Evolutionary conservation across 805 yeast species (phyloP), one percentile per base, ranked within the genome.

Genomic region (Starmerella tilneyi): DNA sequence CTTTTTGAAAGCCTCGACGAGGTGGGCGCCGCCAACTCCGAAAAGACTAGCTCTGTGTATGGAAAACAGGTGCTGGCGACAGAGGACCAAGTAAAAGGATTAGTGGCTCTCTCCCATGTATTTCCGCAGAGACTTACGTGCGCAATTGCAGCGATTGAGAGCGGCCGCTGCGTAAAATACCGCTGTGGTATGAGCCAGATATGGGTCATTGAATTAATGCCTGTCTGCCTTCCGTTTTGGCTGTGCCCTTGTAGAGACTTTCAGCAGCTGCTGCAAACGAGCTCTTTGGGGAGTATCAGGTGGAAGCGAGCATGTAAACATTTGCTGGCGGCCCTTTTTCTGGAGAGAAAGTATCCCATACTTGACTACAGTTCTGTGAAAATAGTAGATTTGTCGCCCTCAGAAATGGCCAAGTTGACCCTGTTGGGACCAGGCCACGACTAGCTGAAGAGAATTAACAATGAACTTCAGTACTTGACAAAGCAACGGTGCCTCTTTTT

Each of bases 101-200:
- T 58, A 12, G 55, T 53, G 8, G 43, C 51, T 7, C 46, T 58
- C 34, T 34, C 43, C 15, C 47, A 48, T 30, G 21, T 56, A 9
- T 51, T 54, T 21, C 59, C 59, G 1, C 32, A 44, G 6, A 19
- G 29, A 16, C 41, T 58, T n/a, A 37, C 46, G 2, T 41, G 23
- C n/a, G 60, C 59, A 9, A 12, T 58, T 23, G 51, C 49, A 6
- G 35, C 46, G 13, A 41, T 58, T 8, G 59, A 56, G 34, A 13
- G 19, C 3, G 46, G 47, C 23, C 39, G 27, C 5, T 52, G 54
- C 44, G 15, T 8, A 1, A 12, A 16, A 9, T 38, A 35, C 20
- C 22, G 21, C 2, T 37, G 20, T 22, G 28, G 27, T 3, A 21
- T 26, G 5, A 35, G 35, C 4, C 16, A 9, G 17, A 19, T 41